Base-by-base conservation (phyloP, 225 moss, liverwort and hornwort genomes). In the Straminergon stramineum region DNA sequence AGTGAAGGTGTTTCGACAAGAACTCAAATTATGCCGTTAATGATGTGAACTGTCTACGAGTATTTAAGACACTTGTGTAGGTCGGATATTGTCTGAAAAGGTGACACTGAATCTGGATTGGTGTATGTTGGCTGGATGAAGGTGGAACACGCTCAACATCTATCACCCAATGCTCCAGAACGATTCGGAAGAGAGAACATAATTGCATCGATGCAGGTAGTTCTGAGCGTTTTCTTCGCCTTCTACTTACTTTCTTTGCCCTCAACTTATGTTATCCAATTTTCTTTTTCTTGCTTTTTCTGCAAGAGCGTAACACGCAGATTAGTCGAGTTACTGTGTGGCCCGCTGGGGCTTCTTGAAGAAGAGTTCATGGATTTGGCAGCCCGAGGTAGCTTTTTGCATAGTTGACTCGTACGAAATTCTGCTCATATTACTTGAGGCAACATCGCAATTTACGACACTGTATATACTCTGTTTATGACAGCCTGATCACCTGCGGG, bases 111-210 rank as follows among this genome's bases (percentile, higher is more conserved):
- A 61, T 86, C 75, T 89, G 82, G 82, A n/a, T 81, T 92, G 93
- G 75, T 90, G 63, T 74, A 60, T 48, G 30, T 63, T 85, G 65
- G 67, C 66, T 88, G 90, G 88, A 75, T 87, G 86, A 92, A 97
- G 96, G 66, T 98, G 60, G 98, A 98, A 91, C 98, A 98, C 88
- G 95, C 96, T 87, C 98, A 98, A 81, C 98, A 98, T 87, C 84
- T 98, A 64, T 92, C 96, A 85, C 91, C 91, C n/a, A 93, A 91
- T 84, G 95, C 90, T 87, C 95, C 96, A 63, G 90, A 91, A 82
- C 96, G 95, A 65, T 95, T 96, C 69, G 95, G 89, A 84, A 91
- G 92, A 60, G 95, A 91, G 89, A 93, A 95, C 60, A 92, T 96
- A 41, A 94, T 98, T 86, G 98, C 97, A 70, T 97, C 97, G 37